phyloP scores from a whole-genome alignment of 2,329 filamentous ascomycete genomes.

The Xylariaceae sp. region DNA sequence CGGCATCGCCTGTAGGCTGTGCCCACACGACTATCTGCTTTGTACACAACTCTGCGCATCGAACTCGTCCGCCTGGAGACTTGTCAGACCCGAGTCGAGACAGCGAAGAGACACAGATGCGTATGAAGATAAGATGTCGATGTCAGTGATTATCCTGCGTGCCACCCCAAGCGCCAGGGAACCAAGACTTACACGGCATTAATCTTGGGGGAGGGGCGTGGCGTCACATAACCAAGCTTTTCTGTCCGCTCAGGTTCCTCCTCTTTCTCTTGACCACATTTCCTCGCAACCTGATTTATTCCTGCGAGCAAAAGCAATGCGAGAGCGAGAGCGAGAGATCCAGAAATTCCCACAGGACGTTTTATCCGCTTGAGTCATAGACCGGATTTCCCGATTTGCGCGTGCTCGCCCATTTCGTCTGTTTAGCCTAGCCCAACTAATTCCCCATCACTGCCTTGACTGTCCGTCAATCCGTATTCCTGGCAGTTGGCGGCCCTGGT shows the following conservation, averaged over 20 bases:
- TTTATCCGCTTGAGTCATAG: neutral
- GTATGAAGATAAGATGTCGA: neutral
- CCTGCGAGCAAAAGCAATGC: neutral
- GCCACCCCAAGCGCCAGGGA: neutral
- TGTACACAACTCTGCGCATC: neutral
- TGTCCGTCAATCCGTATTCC: conserved; percentile 4
- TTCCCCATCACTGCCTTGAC: neutral
- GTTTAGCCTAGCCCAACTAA: neutral
- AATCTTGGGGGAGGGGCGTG: conserved; percentile 20
- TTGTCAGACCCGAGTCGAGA: neutral
- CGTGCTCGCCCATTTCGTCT: too few species aligned
- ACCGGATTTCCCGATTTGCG: neutral
- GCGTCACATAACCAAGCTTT: conserved; percentile 31
- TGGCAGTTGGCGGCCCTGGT: conserved; percentile 5
- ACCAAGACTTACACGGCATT: conserved; percentile 17
- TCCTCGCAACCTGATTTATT: conserved; percentile 4
- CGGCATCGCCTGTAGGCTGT: neutral
- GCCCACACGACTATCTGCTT: neutral
- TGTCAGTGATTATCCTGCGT: neutral
- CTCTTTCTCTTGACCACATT: conserved; percentile 6
- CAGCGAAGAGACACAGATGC: neutral
- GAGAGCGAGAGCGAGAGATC: neutral
- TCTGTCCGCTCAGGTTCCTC: conserved; percentile 18
- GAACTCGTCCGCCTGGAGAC: too few species aligned
- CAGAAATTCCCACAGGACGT: neutral